Percentiles rank a stretch among this genome's conserved stretches.
Conservation (phyloP, 2,329 filamentous ascomycete species). For the Aspergillus fumigatiaffinis region DNA sequence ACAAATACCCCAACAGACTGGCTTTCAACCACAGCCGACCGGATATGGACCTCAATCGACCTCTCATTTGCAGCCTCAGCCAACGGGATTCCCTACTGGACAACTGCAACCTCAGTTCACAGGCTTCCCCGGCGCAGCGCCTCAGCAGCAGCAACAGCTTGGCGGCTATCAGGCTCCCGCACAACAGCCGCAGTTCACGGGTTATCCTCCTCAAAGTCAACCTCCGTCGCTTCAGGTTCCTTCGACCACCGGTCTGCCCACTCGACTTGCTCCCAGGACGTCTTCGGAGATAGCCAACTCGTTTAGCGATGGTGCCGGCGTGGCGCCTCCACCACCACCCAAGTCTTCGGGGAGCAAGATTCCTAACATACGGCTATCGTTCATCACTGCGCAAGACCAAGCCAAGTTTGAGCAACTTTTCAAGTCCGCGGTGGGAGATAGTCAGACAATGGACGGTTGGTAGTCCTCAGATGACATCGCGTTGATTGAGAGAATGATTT, state of each 20-base stretch:
- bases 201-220: conserved; percentile 47
- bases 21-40: conserved; percentile 53
- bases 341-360: conserved; percentile 65
- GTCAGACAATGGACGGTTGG: conserved; percentile 73
- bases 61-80: conserved; percentile 59
- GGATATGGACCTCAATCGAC: conserved; percentile 53
- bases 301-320: conserved; percentile 48
- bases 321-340: conserved; percentile 60
- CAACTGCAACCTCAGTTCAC: conserved; percentile 48
- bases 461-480: not conserved
- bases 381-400: conserved; percentile 93
- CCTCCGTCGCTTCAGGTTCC: conserved; percentile 38
- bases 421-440: conserved; percentile 85
- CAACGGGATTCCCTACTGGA: conserved; percentile 59
- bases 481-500: not conserved
- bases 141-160: conserved; percentile 47
- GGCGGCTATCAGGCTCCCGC: conserved; percentile 41
- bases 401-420: conserved; percentile 97
- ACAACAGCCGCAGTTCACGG: conserved; percentile 60
- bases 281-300: conserved; percentile 63
- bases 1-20: conserved; percentile 52
- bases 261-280: conserved; percentile 56
- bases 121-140: conserved; percentile 42
- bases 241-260: conserved; percentile 43
- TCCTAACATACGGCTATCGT: conserved; percentile 88